phyloP scores from a whole-genome alignment of 352 stramenopile genomes.

The Globisporangium spinosum region DNA sequence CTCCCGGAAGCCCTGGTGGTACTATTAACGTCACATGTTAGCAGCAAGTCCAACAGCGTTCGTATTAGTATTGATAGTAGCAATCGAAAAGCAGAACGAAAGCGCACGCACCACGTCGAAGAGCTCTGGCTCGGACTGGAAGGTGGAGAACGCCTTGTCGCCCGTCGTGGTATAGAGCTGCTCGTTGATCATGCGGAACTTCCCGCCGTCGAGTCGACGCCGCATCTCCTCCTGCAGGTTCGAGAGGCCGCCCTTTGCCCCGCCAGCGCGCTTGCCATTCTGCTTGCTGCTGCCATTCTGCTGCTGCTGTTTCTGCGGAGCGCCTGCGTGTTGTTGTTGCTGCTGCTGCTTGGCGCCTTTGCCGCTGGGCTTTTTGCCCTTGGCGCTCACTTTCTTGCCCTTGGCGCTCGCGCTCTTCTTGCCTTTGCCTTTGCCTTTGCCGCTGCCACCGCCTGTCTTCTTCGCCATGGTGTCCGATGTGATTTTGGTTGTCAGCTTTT shows the following conservation, averaged over 20 bases:
- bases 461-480: constrained; percentile 8
- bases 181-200: constrained; percentile 99
- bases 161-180: constrained; percentile 97
- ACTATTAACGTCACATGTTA: constrained; percentile 34
- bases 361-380: constrained; percentile 8
- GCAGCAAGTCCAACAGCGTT: background rate
- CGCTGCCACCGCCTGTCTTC: constrained; percentile 2
- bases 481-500: background rate
- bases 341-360: constrained; percentile 11
- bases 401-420: constrained; percentile 13
- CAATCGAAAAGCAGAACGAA: background rate
- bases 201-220: constrained; percentile 87
- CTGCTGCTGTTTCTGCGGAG: constrained; percentile 9
- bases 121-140: constrained; percentile 92
- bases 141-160: constrained; percentile 85
- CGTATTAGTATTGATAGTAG: background rate
- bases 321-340: constrained; percentile 7
- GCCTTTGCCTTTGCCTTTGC: constrained; percentile 17
- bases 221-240: constrained; percentile 80
- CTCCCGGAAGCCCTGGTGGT: constrained; percentile 98
- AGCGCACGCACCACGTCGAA: constrained; percentile 83
- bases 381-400: constrained; percentile 15
- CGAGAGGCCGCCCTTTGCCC: constrained; percentile 38
- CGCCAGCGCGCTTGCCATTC: constrained; percentile 19
- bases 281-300: constrained; percentile 5